Evolutionary conservation across 805 yeast genomes (phyloP), one percentile per base, ranked within the genome.

Genomic region (Candida sakaeoensis): DNA sequence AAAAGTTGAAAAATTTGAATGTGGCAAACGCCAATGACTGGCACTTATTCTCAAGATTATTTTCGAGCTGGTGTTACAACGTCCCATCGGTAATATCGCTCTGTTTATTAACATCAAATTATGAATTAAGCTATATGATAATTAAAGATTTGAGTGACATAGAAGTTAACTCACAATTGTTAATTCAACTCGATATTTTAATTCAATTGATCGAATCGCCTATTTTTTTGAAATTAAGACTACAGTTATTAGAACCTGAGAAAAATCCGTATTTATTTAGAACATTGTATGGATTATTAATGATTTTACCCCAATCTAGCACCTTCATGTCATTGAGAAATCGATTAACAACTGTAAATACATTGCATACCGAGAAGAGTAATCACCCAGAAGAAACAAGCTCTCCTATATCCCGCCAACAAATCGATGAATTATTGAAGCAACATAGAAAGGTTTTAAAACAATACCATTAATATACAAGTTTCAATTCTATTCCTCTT

Each of bases 191-290:
- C 37, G 99, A 93, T 63, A 76, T 89, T 21, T 67, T 93, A 29
- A 95, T 93, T 6, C 98, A 93, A 58, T 64, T 91, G 21, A 67
- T 93, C 12, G 99, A 93, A 60, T 83, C 95, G 2, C 98, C 97
- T 1, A 90, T 89, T 2, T 90, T 93, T 59, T 82, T 95, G 14
- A 80, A 85, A 51, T 70, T 90, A 47, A 75, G 99, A 43, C 66
- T 93, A 40, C 96, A 91, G 60, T 66, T 93, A n/a, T 65, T 93
- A 34, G 95, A 87, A 53, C 96, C 96, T 1, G 86, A 82, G 35
- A 77, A 75, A 46, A 75, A 85, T 55, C 95, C 95, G 1, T 85
- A 75, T 52, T 64, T 93, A 24, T 86, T 83, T 70, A 87, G 88
- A 55, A 85, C 96, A 39, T 72, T 93, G 22, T 93, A 88, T 57